Conservation (phyloP, 1,139 yeast species). For the Sugiyamaella grinbergsii region DNA sequence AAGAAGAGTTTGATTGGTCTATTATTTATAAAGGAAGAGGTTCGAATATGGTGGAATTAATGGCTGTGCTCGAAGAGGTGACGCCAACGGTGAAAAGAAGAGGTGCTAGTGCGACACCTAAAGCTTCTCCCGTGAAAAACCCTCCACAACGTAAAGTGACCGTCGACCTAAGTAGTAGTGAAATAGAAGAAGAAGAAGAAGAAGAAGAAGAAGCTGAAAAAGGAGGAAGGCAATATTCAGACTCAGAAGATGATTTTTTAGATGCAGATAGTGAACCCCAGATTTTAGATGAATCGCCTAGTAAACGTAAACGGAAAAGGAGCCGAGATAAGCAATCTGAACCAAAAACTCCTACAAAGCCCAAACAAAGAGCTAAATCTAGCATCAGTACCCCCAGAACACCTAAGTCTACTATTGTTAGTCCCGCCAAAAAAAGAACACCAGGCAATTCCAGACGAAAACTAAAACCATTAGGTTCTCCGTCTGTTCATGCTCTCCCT, state of each 20-base stretch:
- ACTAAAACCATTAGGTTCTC: conserved; percentile 1
- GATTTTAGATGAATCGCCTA: background rate
- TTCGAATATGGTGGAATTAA: conserved; percentile 21
- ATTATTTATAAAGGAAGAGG: conserved; percentile 23
- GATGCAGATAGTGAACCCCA: conserved; percentile 5
- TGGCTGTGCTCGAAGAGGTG: conserved; percentile 13
- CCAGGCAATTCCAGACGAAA: background rate
- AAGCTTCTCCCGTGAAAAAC: background rate
- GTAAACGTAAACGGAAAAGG: conserved; percentile 1
- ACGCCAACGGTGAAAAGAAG: conserved; percentile 7
- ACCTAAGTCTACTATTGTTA: background rate
- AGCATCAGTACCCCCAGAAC: conserved; percentile 8
- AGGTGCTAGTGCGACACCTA: conserved; percentile 5
- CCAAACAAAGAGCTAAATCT: background rate
- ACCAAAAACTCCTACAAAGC: conserved; percentile 13
- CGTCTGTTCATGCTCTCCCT: conserved; percentile 8
- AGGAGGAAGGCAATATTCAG: conserved; percentile 4
- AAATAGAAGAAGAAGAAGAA: conserved; percentile 17
- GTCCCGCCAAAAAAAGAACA: conserved; percentile 1
- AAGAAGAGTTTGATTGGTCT: conserved; percentile 26
- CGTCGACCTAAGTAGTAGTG: conserved; percentile 9
- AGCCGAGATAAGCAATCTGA: background rate
- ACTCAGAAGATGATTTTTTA: conserved; percentile 12
- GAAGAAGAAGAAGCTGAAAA: background rate
- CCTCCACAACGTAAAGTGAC: background rate